Conservation (phyloP, 805 yeast genomes). For the Candida xyloterini region DNA sequence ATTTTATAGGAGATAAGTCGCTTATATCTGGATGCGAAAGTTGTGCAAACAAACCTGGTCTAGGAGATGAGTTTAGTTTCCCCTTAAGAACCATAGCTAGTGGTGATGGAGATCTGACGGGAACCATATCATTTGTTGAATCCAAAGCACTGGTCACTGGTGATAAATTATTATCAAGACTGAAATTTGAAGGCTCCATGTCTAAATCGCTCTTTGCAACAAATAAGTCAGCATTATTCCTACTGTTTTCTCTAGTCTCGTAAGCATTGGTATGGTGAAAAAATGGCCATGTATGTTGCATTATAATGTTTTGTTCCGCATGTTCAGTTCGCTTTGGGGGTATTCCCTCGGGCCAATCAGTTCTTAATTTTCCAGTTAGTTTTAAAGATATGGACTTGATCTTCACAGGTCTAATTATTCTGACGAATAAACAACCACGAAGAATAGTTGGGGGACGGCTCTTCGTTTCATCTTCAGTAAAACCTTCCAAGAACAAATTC, state of each 20-base stretch:
- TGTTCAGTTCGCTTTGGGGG: conserved; percentile 80
- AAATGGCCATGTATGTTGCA: conserved; percentile 90
- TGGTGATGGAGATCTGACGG: conserved; percentile 29
- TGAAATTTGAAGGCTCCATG: conserved; percentile 36
- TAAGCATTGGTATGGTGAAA: conserved; percentile 42
- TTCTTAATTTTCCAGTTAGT: conserved; percentile 67
- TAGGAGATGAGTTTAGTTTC: conserved; percentile 24
- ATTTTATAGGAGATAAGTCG: conserved; percentile 23
- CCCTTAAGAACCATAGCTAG: conserved; percentile 29
- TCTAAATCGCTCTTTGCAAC: conserved; percentile 31
- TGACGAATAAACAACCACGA: conserved; percentile 72
- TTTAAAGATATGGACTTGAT: conserved; percentile 59
- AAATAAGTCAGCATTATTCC: conserved; percentile 49
- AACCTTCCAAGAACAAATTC: conserved; percentile 77
- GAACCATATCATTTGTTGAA: conserved; percentile 14
- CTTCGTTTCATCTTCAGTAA: conserved; percentile 58
- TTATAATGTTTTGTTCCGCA: conserved; percentile 60
- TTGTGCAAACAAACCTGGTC: conserved; percentile 14
- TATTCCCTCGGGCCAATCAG: conserved; percentile 98
- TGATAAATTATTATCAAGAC: conserved; percentile 32
- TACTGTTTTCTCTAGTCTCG: conserved; percentile 25
- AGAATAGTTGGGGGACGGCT: conserved; percentile 74
- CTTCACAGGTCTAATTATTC: conserved; percentile 69
- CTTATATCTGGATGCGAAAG: conserved; percentile 15
- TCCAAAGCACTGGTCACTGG: conserved; percentile 29